Evolutionary conservation across 1,284 basidiomycete genomes (phyloP).

Genomic region (Megacollybia platyphylla): DNA sequence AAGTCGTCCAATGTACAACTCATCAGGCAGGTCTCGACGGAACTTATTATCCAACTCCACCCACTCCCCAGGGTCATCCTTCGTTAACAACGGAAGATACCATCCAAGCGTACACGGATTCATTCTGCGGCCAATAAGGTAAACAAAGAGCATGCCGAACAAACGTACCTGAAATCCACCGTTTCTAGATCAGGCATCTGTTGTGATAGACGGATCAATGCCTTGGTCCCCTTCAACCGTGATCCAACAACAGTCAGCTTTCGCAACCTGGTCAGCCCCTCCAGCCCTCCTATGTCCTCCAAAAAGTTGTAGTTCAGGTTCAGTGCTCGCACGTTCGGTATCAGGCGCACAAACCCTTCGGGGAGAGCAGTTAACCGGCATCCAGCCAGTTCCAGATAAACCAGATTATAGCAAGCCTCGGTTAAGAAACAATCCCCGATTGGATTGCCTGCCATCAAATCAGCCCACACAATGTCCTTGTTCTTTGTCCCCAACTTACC

Average conservation of each 20-base stretch:
- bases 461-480: not conserved
- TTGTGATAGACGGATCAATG: constrained; percentile 57
- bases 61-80: constrained; percentile 63
- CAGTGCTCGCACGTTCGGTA: constrained; percentile 84
- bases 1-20: constrained; percentile 72
- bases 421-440: constrained; percentile 25
- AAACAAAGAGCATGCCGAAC: not conserved
- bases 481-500: constrained; percentile 33
- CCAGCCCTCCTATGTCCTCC: constrained; percentile 52
- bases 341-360: constrained; percentile 43
- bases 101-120: constrained; percentile 91
- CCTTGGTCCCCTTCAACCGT: constrained; percentile 58
- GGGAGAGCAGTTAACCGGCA: constrained; percentile 79
- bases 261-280: constrained; percentile 63
- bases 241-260: constrained; percentile 83
- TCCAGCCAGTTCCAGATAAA: constrained; percentile 88
- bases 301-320: constrained; percentile 96
- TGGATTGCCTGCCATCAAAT: constrained; percentile 24
- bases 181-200: constrained; percentile 72
- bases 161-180: constrained; percentile 77
- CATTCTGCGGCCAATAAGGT: constrained; percentile 36
- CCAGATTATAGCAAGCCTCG: constrained; percentile 71
- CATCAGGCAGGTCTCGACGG: constrained; percentile 79
- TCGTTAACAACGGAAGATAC: constrained; percentile 79
- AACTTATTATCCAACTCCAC: constrained; percentile 74